Conservation (phyloP, 2,329 filamentous ascomycete species). For the Lecanicillium sp. region DNA sequence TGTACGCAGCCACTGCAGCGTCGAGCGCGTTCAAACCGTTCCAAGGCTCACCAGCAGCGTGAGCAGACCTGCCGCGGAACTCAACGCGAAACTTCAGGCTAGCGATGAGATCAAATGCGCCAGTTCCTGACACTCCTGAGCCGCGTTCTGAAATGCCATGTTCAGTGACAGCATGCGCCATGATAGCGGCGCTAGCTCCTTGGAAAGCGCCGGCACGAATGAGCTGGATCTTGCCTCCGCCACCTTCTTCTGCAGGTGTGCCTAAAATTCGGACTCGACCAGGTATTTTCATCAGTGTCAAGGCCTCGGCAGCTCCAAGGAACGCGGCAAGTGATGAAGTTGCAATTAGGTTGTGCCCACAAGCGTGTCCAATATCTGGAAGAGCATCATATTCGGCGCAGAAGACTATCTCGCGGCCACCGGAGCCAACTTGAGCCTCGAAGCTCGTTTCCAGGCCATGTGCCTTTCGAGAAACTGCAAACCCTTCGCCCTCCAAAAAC, state of each 20-base stretch:
- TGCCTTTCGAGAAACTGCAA: constrained; percentile 36
- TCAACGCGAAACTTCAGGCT: constrained; percentile 23
- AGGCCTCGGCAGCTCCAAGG: constrained; percentile 24
- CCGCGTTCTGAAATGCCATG: neutral
- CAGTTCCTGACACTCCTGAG: constrained; percentile 13
- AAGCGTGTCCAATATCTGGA: constrained; percentile 35
- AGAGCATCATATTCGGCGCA: constrained; percentile 42
- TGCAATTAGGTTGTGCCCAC: constrained; percentile 38
- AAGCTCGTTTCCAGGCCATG: constrained; percentile 46
- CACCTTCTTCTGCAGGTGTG: constrained; percentile 34
- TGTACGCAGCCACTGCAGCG: constrained; percentile 26
- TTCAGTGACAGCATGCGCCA: neutral
- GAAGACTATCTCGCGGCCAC: constrained; percentile 30
- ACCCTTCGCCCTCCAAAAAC: constrained; percentile 35
- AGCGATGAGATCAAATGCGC: constrained; percentile 21
- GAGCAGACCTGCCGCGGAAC: constrained; percentile 24
- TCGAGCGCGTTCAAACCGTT: constrained; percentile 29
- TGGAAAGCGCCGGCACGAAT: constrained; percentile 24
- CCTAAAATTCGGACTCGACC: constrained; percentile 32
- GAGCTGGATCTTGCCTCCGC: constrained; percentile 29
- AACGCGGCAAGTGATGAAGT: constrained; percentile 31
- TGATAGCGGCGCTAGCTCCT: constrained; percentile 23
- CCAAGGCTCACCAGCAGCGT: constrained; percentile 28
- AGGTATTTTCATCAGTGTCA: constrained; percentile 19
- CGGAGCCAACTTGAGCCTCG: constrained; percentile 32